These are phyloP conservation scores for Ustilago trichophora DNA, from an alignment of 1,284 basidiomycete species.

Conservation along the genomic window DNA sequence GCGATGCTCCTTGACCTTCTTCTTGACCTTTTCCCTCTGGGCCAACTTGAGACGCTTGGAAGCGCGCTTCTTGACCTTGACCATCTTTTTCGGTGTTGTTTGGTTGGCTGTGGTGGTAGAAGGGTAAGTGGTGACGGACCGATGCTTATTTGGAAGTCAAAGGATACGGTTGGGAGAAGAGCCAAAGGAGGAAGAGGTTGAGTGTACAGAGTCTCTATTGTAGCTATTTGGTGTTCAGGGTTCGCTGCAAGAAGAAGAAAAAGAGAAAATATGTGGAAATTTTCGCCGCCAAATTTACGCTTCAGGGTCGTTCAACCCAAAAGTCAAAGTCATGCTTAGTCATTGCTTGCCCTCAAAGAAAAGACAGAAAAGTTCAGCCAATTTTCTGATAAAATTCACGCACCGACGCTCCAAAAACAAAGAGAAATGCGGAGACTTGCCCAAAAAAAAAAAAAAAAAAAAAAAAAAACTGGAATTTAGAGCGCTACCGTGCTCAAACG, in stretches of 20 bases:
- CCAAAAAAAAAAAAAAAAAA: constrained; percentile 2
- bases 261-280: constrained; percentile 8
- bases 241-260: constrained; percentile 3
- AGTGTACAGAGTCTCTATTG: not conserved
- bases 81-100: constrained; percentile 23
- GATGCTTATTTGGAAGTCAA: constrained; percentile 3
- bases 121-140: not conserved
- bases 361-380: not conserved
- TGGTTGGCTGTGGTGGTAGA: not conserved
- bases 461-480: constrained; percentile 4
- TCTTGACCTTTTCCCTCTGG: constrained; percentile 63
- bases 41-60: constrained; percentile 60
- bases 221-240: not conserved
- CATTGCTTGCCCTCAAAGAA: not conserved
- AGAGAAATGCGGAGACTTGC: not conserved
- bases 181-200: not conserved
- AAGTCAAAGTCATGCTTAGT: constrained; percentile 34
- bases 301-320: too few relatives aligned
- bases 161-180: not conserved
- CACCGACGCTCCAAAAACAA: not conserved
- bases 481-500: too few relatives aligned
- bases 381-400: too few relatives aligned
- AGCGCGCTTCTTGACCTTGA: constrained; percentile 58
- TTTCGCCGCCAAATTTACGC: too few relatives aligned
- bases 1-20: constrained; percentile 64